phyloP scores from a whole-genome alignment of 352 stramenopile species.

The Phytophthora aleatoria region DNA sequence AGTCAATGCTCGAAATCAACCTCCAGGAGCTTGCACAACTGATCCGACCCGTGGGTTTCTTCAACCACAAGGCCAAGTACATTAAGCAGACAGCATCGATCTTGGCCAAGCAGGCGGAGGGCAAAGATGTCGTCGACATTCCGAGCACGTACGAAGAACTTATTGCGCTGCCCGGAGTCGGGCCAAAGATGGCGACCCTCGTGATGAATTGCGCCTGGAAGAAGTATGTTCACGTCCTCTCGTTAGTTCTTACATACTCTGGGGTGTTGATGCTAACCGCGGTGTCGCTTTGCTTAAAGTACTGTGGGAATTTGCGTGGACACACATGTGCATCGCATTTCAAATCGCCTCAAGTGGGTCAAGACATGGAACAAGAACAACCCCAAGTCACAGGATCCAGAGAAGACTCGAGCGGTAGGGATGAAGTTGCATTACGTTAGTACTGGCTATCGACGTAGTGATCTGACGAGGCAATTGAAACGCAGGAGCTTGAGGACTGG shows the following conservation, averaged over 20 bases:
- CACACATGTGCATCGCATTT: constrained; percentile 97
- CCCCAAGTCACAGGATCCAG: constrained; percentile 82
- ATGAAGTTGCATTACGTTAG: background rate
- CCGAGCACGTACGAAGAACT: constrained; percentile 90
- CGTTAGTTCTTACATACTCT: background rate
- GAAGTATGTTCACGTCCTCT: constrained; percentile 46
- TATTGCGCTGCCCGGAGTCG: constrained; percentile 92
- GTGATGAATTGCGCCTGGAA: constrained; percentile 93
- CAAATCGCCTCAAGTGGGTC: constrained; percentile 95
- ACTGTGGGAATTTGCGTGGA: constrained; percentile 95
- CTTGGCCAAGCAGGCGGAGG: constrained; percentile 46
- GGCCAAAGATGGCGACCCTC: constrained; percentile 98
- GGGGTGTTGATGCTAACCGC: background rate
- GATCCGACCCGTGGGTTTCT: constrained; percentile 95
- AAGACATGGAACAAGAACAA: constrained; percentile 87
- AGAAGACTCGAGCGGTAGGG: constrained; percentile 88
- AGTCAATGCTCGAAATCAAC: constrained; percentile 87
- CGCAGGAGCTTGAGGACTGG: constrained; percentile 93
- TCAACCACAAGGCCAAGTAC: constrained; percentile 96
- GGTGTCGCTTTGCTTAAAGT: constrained; percentile 23
- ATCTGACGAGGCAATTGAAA: constrained; percentile 5
- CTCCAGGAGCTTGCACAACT: constrained; percentile 85
- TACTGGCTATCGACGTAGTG: background rate
- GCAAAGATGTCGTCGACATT: constrained; percentile 79
- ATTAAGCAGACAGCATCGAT: constrained; percentile 87